Evolutionary conservation across 192 early-diverging fungal species (phyloP).

Genomic region (Umbelopsis isabellina): DNA sequence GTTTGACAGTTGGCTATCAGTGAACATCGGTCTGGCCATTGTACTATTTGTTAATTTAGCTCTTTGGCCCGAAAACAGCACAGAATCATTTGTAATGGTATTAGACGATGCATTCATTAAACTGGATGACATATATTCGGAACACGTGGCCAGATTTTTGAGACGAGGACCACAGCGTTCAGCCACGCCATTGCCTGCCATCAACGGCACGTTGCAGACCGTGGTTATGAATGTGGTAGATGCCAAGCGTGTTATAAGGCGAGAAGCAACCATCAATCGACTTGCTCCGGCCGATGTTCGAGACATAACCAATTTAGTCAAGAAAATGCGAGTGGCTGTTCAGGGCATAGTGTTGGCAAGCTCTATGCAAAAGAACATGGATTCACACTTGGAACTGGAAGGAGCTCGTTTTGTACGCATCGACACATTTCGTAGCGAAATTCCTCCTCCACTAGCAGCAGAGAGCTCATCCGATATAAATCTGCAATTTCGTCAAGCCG

Average conservation of each 20-base stretch:
- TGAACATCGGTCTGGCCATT: slow-evolving; percentile 20
- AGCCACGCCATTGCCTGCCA: neutral
- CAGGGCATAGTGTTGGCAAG: slow-evolving; percentile 32
- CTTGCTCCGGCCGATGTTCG: slow-evolving; percentile 32
- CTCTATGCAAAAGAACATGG: slow-evolving; percentile 36
- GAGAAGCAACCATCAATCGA: slow-evolving; percentile 31
- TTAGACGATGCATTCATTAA: slow-evolving; percentile 24
- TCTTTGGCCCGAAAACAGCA: slow-evolving; percentile 34
- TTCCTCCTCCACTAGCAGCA: neutral
- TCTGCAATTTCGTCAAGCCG: neutral
- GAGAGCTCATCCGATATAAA: no score
- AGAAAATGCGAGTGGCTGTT: slow-evolving; percentile 29
- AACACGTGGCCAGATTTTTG: slow-evolving; percentile 6
- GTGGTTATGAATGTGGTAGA: slow-evolving; percentile 21
- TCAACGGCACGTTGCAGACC: slow-evolving; percentile 26
- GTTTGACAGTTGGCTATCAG: slow-evolving; percentile 24
- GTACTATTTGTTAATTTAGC: slow-evolving; percentile 23
- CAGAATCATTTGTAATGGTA: slow-evolving; percentile 19
- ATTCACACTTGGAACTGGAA: neutral
- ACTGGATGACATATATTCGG: slow-evolving; percentile 21
- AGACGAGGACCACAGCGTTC: neutral
- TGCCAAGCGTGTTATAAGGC: slow-evolving; percentile 28
- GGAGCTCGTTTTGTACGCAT: slow-evolving; percentile 3
- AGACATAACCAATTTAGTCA: slow-evolving; percentile 30
- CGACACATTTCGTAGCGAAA: neutral